Base-by-base conservation (phyloP, 2,329 filamentous ascomycete genomes). In the Curvularia spicifera region DNA sequence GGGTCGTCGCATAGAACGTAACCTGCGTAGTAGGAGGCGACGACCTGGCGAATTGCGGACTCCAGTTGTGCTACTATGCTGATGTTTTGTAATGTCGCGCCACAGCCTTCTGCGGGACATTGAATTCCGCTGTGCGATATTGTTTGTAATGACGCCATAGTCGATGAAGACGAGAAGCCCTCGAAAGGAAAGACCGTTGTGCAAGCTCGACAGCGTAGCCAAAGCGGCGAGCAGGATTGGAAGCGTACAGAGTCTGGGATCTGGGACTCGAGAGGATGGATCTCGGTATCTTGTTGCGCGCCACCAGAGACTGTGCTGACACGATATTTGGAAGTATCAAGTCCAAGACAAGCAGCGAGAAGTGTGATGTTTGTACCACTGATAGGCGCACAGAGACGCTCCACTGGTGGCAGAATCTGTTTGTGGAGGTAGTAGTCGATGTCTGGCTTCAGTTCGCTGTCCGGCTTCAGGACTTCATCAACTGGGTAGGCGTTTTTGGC, bases 401-500 rank as follows among this genome's bases (percentile, higher is more conserved):
- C 95, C 26, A 99, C 95, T 0, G 95, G 95, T 10, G 95, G 95
- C 79, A 99, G 92, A 58, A 99, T 97, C 78, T 99, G 95, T 82
- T 99, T 99, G 81, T 92, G 90, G 39, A 99, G 87, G 77, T 99
- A 99, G 86, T 93, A 98, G 74, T 99, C 95, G n/a, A 97, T 86
- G 72, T 99, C 95, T 56, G 93, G 91, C 57, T 89, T 85, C 6
- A 99, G 84, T 1, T 82, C 89, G 1, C 89, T 88, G 66, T 91
- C 90, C 15, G 86, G 73, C 72, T 95, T 96, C 58, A 91, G 81
- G 9, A 96, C 88, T 75, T 99, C 95, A 56, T 93, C 89, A 1
- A 91, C 89, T 5, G 90, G 89, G 75, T 91, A 94, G 3, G 95
- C 94, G 66, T 96, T 91, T 79, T 97, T 97, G 22, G 95, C 91